Base-by-base conservation (phyloP, 345 rosid species). In the Arabidopsis suecica region DNA sequence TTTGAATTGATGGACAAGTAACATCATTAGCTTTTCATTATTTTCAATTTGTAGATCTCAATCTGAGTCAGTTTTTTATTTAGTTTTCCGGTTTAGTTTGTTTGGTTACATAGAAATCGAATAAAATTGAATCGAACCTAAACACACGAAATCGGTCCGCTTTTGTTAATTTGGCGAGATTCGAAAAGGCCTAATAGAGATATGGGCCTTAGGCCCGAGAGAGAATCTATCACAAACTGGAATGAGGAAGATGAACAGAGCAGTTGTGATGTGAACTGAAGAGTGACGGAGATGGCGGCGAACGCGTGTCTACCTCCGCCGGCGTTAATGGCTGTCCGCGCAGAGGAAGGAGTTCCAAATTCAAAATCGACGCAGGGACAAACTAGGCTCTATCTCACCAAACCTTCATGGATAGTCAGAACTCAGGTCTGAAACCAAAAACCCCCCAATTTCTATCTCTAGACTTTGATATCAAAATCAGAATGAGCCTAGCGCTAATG, bases 321-420 rank as follows among this genome's bases (percentile, higher is more conserved):
- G 74, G 70, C 71, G 68, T 62, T 41, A 14, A 64, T 11, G 3
- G 38, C 58, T 3, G 41, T 48, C 13, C 79, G 82, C 20, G 9
- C 53, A 65, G 76, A 80, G 13, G 65, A 72, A 20, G 49, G 50
- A 40, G 55, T 53, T 23, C 11, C 74, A 38, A 79, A 81, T 40
- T 54, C 71, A 18, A 53, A 68, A 14, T 11, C 44, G 0, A 9
- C 40, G 44, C 30, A 63, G 45, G 23, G 25, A 6, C 6, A 70
- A 63, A 51, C 56, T 68, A 73, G 61, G 45, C 83, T 88, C 44
- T 84, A 77, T 69, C 68, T 86, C 71, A 28, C 75, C 25, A 89
- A 88, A 77, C 93, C 92, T 69, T 79, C 93, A 47, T 90, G 88
- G 92, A 67, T 86, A 36, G 88, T 92, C 80, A 84, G 76, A 83